These are phyloP conservation scores for Nasturtium officinale DNA, from an alignment of 345 rosid genomes.

Conservation along the genomic window DNA sequence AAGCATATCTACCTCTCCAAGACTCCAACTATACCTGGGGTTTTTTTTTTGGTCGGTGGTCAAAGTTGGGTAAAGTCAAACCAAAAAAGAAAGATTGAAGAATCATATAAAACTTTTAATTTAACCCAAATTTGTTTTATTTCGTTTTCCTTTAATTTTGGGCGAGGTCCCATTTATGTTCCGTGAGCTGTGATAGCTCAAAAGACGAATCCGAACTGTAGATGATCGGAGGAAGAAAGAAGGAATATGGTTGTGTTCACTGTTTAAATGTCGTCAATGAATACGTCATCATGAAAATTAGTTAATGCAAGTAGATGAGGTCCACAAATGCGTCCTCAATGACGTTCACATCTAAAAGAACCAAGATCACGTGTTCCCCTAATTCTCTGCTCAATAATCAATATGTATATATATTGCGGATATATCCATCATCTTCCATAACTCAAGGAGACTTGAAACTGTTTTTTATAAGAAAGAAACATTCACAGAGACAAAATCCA, in stretches of 20 bases:
- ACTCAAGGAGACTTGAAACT: background rate
- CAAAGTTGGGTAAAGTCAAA: background rate
- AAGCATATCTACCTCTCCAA: background rate
- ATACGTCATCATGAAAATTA: background rate
- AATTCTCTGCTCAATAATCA: background rate
- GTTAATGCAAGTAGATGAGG: background rate
- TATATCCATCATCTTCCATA: conserved; percentile 10
- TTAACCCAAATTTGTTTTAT: too few species aligned
- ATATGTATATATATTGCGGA: background rate
- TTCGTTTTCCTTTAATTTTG: too few species aligned
- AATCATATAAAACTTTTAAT: too few species aligned
- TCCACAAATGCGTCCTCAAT: conserved; percentile 27
- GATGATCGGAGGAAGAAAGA: background rate
- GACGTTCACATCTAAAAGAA: conserved; percentile 6
- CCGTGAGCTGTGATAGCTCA: background rate
- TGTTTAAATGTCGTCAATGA: conserved; percentile 27
- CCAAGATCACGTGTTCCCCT: background rate
- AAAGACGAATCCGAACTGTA: conserved; percentile 7
- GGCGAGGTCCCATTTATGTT: background rate
- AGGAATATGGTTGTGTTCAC: background rate
- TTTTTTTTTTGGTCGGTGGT: background rate
- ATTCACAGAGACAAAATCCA: background rate
- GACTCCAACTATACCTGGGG: background rate
- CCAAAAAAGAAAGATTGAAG: background rate
- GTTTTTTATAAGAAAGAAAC: background rate